phyloP scores from a whole-genome alignment of 306 rosid species.

The Vigna nakashimae region DNA sequence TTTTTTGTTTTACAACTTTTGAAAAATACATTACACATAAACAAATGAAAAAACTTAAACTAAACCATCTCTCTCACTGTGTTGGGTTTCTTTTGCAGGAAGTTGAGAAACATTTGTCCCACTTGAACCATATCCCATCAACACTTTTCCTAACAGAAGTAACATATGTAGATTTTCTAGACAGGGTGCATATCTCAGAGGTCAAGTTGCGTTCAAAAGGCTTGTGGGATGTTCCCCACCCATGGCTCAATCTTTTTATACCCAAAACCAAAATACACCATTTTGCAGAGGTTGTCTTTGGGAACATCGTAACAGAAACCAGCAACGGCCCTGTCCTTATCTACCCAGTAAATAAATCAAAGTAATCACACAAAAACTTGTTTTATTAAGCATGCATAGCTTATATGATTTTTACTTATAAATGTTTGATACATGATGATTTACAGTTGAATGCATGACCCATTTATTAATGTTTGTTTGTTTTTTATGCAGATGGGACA shows the following conservation, averaged over 20 bases:
- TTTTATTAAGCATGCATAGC: no score
- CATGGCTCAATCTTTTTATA: slow-evolving; percentile 96
- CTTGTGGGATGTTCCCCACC: slow-evolving; percentile 97
- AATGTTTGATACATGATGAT: no score
- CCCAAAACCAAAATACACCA: slow-evolving; percentile 80
- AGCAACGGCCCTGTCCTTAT: slow-evolving; percentile 82
- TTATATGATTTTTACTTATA: no score
- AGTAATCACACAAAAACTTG: slow-evolving; percentile 39
- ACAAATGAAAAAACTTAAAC: not conserved
- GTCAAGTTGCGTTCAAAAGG: slow-evolving; percentile 85
- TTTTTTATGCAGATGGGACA: slow-evolving; percentile 83
- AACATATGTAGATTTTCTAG: slow-evolving; percentile 76
- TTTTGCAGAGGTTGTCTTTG: slow-evolving; percentile 84
- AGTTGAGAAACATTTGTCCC: slow-evolving; percentile 58
- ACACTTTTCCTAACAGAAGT: slow-evolving; percentile 83
- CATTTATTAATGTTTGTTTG: not conserved
- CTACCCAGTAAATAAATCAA: slow-evolving; percentile 94
- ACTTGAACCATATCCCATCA: slow-evolving; percentile 76
- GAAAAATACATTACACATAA: not conserved
- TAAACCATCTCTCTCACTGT: slow-evolving; percentile 1
- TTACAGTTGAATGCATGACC: not conserved
- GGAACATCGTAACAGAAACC: slow-evolving; percentile 69
- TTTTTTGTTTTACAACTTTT: not conserved
- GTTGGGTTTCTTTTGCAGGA: slow-evolving; percentile 63
- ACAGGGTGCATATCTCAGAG: slow-evolving; percentile 92